Percentiles rank a stretch among this genome's conserved stretches.
These are phyloP conservation scores for Talaromyces proteolyticus DNA, from an alignment of 495 filamentous ascomycete genomes.

Conservation along the genomic window DNA sequence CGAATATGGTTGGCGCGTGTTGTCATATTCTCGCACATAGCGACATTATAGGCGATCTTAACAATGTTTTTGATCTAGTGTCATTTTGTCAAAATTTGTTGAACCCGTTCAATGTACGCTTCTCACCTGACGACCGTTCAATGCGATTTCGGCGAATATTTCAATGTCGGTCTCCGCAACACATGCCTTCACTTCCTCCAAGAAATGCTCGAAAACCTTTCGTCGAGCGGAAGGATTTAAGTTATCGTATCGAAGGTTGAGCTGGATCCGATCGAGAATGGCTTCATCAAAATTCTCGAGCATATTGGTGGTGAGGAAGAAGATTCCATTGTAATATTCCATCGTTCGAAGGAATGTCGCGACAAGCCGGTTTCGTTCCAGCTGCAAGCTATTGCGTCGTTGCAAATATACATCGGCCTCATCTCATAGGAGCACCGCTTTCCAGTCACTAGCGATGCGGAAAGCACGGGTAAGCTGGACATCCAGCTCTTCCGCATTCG, in stretches of 20 bases:
- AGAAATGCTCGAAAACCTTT: conserved; percentile 25
- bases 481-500: conserved; percentile 2
- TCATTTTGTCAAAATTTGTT: neutral
- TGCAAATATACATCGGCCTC: conserved; percentile 44
- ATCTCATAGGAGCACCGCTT: conserved; percentile 36
- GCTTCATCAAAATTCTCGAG: conserved; percentile 42
- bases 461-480: conserved; percentile 3
- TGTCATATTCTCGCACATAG: neutral
- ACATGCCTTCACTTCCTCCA: conserved; percentile 10
- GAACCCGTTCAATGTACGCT: neutral
- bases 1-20: neutral
- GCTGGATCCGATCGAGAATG: conserved; percentile 46
- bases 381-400: conserved; percentile 21
- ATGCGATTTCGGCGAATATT: neutral
- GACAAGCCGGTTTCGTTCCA: conserved; percentile 38
- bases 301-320: conserved; percentile 56
- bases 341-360: conserved; percentile 47
- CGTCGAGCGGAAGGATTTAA: conserved; percentile 23
- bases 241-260: conserved; percentile 39
- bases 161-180: conserved; percentile 6
- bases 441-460: conserved; percentile 24
- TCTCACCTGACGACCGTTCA: conserved; percentile 12
- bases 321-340: conserved; percentile 54
- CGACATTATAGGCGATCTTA: conserved; percentile 6
- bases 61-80: conserved; percentile 2